phyloP scores from a whole-genome alignment of 371 early-diverging fungal genomes.

The Mortierella sp. region DNA sequence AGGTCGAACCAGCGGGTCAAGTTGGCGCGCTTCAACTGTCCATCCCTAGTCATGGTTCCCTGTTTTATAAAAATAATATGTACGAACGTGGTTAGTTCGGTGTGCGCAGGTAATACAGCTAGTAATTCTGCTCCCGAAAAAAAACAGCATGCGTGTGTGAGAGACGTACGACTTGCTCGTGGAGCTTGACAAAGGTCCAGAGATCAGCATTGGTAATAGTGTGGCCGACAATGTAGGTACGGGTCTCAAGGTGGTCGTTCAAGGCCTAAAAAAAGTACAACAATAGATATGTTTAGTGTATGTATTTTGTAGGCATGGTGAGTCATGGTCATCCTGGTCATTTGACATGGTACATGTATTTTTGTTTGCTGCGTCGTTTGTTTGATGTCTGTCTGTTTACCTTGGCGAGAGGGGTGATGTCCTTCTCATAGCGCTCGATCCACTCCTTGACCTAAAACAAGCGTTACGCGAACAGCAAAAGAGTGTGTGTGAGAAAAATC shows the following conservation, averaged over 20 bases:
- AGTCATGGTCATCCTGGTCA: background rate
- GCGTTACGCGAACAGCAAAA: background rate
- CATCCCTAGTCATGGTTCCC: slow-evolving; percentile 64
- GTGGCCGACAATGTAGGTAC: slow-evolving; percentile 79
- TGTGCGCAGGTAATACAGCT: background rate
- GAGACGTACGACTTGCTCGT: slow-evolving; percentile 69
- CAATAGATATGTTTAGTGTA: background rate
- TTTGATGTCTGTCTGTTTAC: slow-evolving; percentile 5
- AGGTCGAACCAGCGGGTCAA: slow-evolving; percentile 86
- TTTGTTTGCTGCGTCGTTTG: background rate
- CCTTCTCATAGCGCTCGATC: slow-evolving; percentile 51
- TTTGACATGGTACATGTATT: background rate
- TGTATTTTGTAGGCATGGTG: background rate
- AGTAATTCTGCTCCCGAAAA: background rate
- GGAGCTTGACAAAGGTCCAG: slow-evolving; percentile 76
- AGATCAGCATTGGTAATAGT: slow-evolving; percentile 79
- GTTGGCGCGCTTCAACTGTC: slow-evolving; percentile 62
- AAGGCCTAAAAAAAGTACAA: slow-evolving; percentile 60
- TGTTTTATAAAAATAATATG: background rate
- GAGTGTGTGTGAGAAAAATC: background rate
- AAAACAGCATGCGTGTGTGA: background rate
- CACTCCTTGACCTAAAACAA: slow-evolving; percentile 37
- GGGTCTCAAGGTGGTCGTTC: slow-evolving; percentile 73
- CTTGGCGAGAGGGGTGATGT: slow-evolving; percentile 47
- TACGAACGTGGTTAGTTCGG: background rate